Base-by-base conservation (phyloP, 2,329 filamentous ascomycete species). In the Mycosphaerelloides madeirae region DNA sequence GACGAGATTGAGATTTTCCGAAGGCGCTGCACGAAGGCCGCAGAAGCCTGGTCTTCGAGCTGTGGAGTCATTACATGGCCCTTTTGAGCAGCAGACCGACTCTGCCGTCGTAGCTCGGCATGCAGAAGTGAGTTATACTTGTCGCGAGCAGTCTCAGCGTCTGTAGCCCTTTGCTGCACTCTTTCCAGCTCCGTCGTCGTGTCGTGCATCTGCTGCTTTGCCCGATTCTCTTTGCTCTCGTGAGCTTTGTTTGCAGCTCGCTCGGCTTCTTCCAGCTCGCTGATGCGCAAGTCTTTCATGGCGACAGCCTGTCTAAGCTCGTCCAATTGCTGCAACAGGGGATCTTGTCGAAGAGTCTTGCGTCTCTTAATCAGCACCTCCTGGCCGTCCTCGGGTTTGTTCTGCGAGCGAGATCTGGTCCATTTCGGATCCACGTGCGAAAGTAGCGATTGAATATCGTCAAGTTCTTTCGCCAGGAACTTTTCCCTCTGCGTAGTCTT, bases 51-150 rank as follows among this genome's bases (percentile, higher is more conserved):
- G 6, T 32, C 45, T 15, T 49, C 37, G 14, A 60, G 37, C 20
- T 53, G 28, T 4, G 54, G 53, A 9, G 46, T 53, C 9, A 32
- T 31, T 8, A 41, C 13, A 7, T 47, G 38, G 1, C 32, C 25
- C n/a, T 48, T 46, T 15, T 52, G 38, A 7, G 49, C 43, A 15
- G 49, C 48, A 6, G 29, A 15, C 22, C 49, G 49, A 18, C 64
- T 63, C 48, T 70, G 63, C 15, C 61, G 64, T 32, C 68, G 59
- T 25, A 72, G 62, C 43, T 72, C 68, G 0, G 62, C 57, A 25
- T 70, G 62, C 6, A 72, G 53, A 2, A 73, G 56, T 1, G 64
- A 53, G 34, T 67, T 65, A 48, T 68, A 65, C 19, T 64, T 61
- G 29, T 71, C 67, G 8, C 69, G 52, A 43, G 71, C 66, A 22